A percentile compares a stretch with the other conserved stretches of the same genome.
phyloP scores from a whole-genome alignment of 345 rosid genomes.

The Eucalyptus paniculata region DNA sequence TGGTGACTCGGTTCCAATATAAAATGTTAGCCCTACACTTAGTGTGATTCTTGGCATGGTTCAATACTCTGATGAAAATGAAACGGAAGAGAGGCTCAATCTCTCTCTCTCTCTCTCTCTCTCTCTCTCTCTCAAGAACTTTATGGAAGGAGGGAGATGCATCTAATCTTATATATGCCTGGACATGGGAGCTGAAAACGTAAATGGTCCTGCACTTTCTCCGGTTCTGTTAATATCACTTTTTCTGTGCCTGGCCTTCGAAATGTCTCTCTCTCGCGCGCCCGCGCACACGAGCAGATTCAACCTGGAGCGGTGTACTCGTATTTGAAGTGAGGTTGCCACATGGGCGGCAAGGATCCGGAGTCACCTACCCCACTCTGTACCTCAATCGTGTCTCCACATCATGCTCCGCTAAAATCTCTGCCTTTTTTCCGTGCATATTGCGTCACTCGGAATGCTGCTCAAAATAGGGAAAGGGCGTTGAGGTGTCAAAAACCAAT shows the following conservation, averaged over 20 bases:
- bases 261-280: background rate
- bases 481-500: background rate
- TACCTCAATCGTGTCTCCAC: background rate
- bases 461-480: background rate
- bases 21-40: background rate
- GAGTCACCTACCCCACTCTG: conserved; percentile 13
- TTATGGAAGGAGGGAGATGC: background rate
- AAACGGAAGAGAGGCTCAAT: background rate
- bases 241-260: background rate
- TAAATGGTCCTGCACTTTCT: background rate
- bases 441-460: background rate
- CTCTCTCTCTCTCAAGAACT: background rate
- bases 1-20: background rate
- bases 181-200: background rate
- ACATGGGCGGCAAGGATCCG: conserved; percentile 9
- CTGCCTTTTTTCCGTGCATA: background rate
- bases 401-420: background rate
- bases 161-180: background rate
- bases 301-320: background rate
- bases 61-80: background rate
- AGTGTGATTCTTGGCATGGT: background rate
- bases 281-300: background rate
- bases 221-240: background rate
- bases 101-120: background rate
- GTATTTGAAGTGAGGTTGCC: background rate